Evolutionary conservation across 352 stramenopile species (phyloP), one percentile per base, ranked within the genome.

Genomic region (Globisporangium solare): DNA sequence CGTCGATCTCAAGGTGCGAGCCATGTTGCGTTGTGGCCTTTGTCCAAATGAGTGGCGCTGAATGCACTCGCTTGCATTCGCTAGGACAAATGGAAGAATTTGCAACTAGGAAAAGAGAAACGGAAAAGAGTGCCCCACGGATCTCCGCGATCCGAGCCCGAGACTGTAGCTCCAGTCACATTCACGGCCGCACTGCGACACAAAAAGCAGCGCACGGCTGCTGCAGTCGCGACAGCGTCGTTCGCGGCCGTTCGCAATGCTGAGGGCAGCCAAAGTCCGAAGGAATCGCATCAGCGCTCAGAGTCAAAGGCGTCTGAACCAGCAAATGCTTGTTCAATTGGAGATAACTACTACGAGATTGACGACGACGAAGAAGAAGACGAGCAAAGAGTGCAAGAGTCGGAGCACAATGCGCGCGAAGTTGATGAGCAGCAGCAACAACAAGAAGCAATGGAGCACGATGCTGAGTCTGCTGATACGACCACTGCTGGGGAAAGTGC

Each of bases 1-100:
- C 35, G 66, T 83, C 13, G 76, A 89, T 54, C 62, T 89, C 21
- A 89, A 89, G 73, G 76, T 87, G 13, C 5, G 46, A 27, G 2
- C 18, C 11, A 21, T 22, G 31, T 12, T 42, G n/a, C 15, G 47
- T 18, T 10, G 14, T 47, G 10, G 5, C 17, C 4, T 43, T 43
- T n/a, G 32, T 17, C 2, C 22, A 41, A 13, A 13, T 7, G 7
- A 3, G 10, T 18, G 5, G 18, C 40, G 37, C 31, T 27, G 22
- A 37, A 35, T 43, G 18, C 39, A 43, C 39, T 43, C 7, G 12
- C 20, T 42, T 40, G 21, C 15, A 17, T 14, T 24, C 12, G 2
- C 5, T 51, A 83, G 73, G 73, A 80, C 49, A 83, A 83, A 43
- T 83, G 73, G 73, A 70, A 63, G 47, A 71, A 76, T 39, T 24